phyloP scores from a whole-genome alignment of 2,329 filamentous ascomycete species.

The Macrophomina pseudophaseolina region DNA sequence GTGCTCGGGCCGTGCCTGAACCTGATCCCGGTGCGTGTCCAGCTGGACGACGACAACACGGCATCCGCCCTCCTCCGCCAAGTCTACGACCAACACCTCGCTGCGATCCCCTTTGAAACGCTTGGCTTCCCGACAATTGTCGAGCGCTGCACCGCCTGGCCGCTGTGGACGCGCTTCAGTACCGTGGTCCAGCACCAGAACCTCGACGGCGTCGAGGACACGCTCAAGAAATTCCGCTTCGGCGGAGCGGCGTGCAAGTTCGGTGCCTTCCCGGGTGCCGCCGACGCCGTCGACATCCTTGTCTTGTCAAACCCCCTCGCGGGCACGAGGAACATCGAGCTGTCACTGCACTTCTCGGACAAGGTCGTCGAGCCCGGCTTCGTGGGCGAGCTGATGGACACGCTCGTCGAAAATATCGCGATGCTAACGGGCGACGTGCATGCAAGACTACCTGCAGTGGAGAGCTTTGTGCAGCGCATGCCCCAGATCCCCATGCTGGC shows the following conservation, averaged over 20 bases:
- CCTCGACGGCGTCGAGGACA: constrained; percentile 53
- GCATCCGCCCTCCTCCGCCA: not conserved
- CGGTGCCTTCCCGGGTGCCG: constrained; percentile 37
- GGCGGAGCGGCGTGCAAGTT: constrained; percentile 38
- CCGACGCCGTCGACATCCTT: constrained; percentile 43
- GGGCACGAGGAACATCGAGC: constrained; percentile 35
- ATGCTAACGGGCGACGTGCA: constrained; percentile 38
- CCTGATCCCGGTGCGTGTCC: constrained; percentile 15
- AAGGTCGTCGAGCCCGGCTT: constrained; percentile 59
- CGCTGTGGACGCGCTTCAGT: constrained; percentile 44
- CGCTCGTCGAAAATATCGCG: constrained; percentile 37
- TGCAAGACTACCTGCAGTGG: constrained; percentile 35
- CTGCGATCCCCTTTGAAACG: constrained; percentile 44
- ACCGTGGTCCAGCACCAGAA: constrained; percentile 42
- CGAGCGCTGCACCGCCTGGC: constrained; percentile 43
- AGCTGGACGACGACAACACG: not conserved
- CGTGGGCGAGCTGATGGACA: constrained; percentile 53
- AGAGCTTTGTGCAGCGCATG: not conserved
- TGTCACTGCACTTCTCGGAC: constrained; percentile 35
- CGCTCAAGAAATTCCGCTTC: constrained; percentile 41
- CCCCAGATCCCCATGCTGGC: not conserved
- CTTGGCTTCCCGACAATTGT: constrained; percentile 43
- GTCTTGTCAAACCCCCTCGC: constrained; percentile 35
- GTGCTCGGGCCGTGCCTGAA: constrained; percentile 44
- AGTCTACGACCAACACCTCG: constrained; percentile 46